phyloP scores from a whole-genome alignment of 345 rosid species.

The Geranium brycei region DNA sequence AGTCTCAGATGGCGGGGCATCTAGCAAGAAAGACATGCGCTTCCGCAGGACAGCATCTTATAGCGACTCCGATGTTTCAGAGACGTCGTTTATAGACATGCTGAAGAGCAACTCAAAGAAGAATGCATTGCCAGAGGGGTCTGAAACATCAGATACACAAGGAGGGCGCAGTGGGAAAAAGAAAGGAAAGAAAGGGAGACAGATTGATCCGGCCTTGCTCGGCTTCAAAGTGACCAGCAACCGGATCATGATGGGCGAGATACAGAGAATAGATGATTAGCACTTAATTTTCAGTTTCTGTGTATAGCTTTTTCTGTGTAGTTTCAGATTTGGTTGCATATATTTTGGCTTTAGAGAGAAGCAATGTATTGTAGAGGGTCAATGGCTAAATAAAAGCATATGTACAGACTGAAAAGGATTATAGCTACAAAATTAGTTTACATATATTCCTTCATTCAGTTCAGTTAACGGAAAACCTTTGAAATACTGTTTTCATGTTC shows the following conservation, averaged over 20 bases:
- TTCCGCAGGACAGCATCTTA: slow-evolving; percentile 37
- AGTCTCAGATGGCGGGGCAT: slow-evolving; percentile 13
- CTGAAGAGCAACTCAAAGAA: slow-evolving; percentile 36
- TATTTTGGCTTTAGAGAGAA: too few species aligned
- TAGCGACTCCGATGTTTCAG: slow-evolving; percentile 35
- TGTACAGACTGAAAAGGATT: too few species aligned
- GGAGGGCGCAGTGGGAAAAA: slow-evolving; percentile 41
- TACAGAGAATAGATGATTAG: slow-evolving; percentile 54
- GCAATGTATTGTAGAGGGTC: background rate
- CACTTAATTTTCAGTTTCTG: background rate
- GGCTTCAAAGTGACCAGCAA: slow-evolving; percentile 89
- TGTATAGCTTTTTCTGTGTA: slow-evolving; percentile 4
- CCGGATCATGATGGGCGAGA: slow-evolving; percentile 91
- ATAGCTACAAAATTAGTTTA: too few species aligned
- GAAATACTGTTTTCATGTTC: too few species aligned
- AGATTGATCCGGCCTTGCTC: slow-evolving; percentile 75
- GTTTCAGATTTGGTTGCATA: background rate
- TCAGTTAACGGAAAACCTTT: too few species aligned
- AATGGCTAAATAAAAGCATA: background rate
- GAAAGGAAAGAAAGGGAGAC: slow-evolving; percentile 89
- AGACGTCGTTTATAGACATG: slow-evolving; percentile 74
- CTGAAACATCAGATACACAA: slow-evolving; percentile 18
- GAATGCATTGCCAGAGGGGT: slow-evolving; percentile 9
- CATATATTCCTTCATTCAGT: too few species aligned
- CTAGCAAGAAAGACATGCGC: slow-evolving; percentile 32